Base-by-base conservation (phyloP, 306 rosid genomes). In the Gastrolobium bilobum region DNA sequence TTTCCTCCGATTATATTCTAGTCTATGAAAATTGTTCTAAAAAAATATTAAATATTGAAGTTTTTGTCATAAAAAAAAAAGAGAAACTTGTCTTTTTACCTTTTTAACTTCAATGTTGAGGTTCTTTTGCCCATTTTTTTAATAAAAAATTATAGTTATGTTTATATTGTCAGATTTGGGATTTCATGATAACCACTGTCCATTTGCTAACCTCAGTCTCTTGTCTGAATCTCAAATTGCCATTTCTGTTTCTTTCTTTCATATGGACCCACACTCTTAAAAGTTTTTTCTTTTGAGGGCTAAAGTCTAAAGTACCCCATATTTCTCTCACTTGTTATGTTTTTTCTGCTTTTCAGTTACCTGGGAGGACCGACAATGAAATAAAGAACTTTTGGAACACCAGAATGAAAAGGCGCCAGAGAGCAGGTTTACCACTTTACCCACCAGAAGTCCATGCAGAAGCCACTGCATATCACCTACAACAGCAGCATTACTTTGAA, bases 341-440 rank as follows among this genome's bases (percentile, higher is more conserved):
- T 68, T 8, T 15, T 63, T 83, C 15, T 71, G 43, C 31, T 46
- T 35, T 68, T 71, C 87, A 94, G 99, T 85, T 94, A 76, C 93
- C 95, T 0, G 99, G 99, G 0, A 66, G 99, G 61, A 92, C 99
- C 0, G 99, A 94, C 71, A 94, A 94, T 30, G 99, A 94, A 74
- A 94, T 94, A 15, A 94, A 94, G 73, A 94, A 94, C 51, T 94
- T 83, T 61, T 94, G 99, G 99, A 94, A 94, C 48, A 91, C 97
- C 0, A 84, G 99, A 60, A 80, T 87, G 89, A 94, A 94, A 76
- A 81, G 92, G 73, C 88, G 91, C 9, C 92, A 84, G 56, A 84
- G 95, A 86, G 88, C 88, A 26, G 95, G 99, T 2, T 85, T 91
- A 29, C 93, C 99, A 3, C 33, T 89, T 30, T 91, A 92, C 44